Evolutionary conservation across 2,329 filamentous ascomycete species (phyloP).

Genomic region (Emericellopsis cladophorae): DNA sequence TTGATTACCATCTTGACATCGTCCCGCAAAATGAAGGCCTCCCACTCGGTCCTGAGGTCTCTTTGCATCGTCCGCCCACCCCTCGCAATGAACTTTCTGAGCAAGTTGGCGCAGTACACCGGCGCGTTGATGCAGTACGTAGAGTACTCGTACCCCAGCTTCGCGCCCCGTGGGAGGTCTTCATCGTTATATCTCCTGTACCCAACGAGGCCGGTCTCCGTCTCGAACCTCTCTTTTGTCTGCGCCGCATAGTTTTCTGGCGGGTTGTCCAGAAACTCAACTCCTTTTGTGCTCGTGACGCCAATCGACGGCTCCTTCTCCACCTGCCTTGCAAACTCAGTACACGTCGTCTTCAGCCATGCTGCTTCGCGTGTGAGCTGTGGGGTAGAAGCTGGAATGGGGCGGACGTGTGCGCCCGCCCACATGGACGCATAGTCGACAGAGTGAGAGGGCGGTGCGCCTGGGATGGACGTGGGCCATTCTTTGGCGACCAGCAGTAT

Average conservation of each 20-base stretch:
- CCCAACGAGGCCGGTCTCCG: slow-evolving; percentile 13
- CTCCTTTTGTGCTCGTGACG: slow-evolving; percentile 32
- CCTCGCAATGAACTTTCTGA: slow-evolving; percentile 16
- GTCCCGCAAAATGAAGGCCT: slow-evolving; percentile 12
- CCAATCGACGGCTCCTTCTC: slow-evolving; percentile 21
- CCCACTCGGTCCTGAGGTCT: slow-evolving; percentile 16
- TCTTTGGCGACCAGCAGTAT: slow-evolving; percentile 17
- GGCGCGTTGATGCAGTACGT: slow-evolving; percentile 25
- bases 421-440: slow-evolving; percentile 41
- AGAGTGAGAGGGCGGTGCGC: slow-evolving; percentile 14
- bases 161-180: slow-evolving; percentile 28
- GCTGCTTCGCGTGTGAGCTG: slow-evolving; percentile 17
- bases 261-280: slow-evolving; percentile 39
- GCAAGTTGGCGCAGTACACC: slow-evolving; percentile 30
- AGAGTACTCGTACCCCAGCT: slow-evolving; percentile 35
- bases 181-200: slow-evolving; percentile 13
- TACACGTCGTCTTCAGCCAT: slow-evolving; percentile 15
- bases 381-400: slow-evolving; percentile 24
- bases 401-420: slow-evolving; percentile 44
- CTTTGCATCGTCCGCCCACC: slow-evolving; percentile 14
- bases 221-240: slow-evolving; percentile 10
- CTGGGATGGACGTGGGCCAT: slow-evolving; percentile 20
- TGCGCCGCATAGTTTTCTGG: slow-evolving; percentile 21
- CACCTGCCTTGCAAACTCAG: slow-evolving; percentile 10
- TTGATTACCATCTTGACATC: slow-evolving; percentile 16